A percentile compares a stretch with the other conserved stretches of the same genome.
Conservation (phyloP, 768 basidiomycete genomes). For the Boletus rufocinnamomeus region DNA sequence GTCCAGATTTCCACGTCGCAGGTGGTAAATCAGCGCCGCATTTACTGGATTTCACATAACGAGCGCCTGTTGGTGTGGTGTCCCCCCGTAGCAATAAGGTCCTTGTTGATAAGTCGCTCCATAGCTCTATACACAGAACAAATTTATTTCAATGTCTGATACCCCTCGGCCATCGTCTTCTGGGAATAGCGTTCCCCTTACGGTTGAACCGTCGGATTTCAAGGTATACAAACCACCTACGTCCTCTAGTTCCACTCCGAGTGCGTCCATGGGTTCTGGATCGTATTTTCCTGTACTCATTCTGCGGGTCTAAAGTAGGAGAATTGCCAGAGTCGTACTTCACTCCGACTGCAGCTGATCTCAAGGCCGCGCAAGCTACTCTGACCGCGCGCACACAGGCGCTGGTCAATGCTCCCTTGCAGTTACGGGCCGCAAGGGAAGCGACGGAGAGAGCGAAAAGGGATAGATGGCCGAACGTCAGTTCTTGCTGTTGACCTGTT, state of each 20-base stretch:
- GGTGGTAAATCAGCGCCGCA: background rate
- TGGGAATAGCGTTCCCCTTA: background rate
- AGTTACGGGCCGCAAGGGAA: conserved; percentile 63
- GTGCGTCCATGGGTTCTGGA: conserved; percentile 34
- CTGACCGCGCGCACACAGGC: conserved; percentile 62
- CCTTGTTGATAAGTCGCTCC: conserved; percentile 19
- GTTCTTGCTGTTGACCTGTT: background rate
- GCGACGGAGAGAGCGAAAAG: conserved; percentile 58
- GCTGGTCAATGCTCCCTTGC: conserved; percentile 69
- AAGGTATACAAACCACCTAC: conserved; percentile 52
- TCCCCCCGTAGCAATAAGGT: conserved; percentile 12
- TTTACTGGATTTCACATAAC: conserved; percentile 6
- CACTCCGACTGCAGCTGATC: conserved; percentile 66
- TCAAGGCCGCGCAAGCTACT: conserved; percentile 65
- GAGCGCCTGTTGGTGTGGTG: conserved; percentile 15
- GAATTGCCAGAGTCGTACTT: conserved; percentile 75
- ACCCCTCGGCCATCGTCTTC: conserved; percentile 11
- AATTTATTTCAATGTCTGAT: conserved; percentile 30
- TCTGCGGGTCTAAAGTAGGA: conserved; percentile 33
- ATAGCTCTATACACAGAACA: conserved; percentile 17
- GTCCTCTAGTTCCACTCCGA: conserved; percentile 28
- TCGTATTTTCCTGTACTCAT: conserved; percentile 8
- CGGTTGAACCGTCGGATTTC: conserved; percentile 33
- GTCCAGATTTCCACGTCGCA: background rate
- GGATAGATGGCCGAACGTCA: conserved; percentile 74